These are phyloP conservation scores for Pseudocercospora fijiensis DNA, from an alignment of 2,329 filamentous ascomycete species.

Conservation along the genomic window DNA sequence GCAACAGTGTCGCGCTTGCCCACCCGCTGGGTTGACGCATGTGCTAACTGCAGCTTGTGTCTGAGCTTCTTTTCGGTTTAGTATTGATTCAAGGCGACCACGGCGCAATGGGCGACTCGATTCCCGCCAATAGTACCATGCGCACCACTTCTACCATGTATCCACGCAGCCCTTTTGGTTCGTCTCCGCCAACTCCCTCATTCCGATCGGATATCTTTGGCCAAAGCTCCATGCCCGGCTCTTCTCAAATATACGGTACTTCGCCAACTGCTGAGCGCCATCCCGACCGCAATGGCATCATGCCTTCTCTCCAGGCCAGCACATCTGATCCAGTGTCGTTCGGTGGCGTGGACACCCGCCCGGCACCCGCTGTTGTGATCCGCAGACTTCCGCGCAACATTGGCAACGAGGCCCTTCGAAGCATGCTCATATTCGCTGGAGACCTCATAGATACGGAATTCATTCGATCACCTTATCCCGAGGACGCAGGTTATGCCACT, in stretches of 20 bases:
- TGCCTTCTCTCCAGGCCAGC: conserved; percentile 30
- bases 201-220: conserved; percentile 42
- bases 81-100: conserved; percentile 9
- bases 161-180: conserved; percentile 21
- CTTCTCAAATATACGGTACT: conserved; percentile 42
- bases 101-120: conserved; percentile 25
- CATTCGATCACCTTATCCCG: conserved; percentile 53
- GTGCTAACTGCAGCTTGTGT: conserved; percentile 1
- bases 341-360: conserved; percentile 20
- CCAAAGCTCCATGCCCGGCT: conserved; percentile 21
- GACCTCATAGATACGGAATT: conserved; percentile 61
- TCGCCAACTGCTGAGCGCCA: conserved; percentile 46
- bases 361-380: conserved; percentile 51
- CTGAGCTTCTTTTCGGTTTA: conserved; percentile 7
- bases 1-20: conserved; percentile 5
- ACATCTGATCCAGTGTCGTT: conserved; percentile 29
- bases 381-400: conserved; percentile 61
- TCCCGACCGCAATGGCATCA: conserved; percentile 39
- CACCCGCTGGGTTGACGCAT: conserved; percentile 16
- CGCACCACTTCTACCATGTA: conserved; percentile 24
- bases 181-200: conserved; percentile 26
- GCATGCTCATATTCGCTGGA: conserved; percentile 65
- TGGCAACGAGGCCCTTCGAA: conserved; percentile 58
- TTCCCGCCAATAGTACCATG: conserved; percentile 14
- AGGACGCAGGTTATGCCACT: conserved; percentile 57